phyloP scores from a whole-genome alignment of 257 asterid species.

The Solanum etuberosum region DNA sequence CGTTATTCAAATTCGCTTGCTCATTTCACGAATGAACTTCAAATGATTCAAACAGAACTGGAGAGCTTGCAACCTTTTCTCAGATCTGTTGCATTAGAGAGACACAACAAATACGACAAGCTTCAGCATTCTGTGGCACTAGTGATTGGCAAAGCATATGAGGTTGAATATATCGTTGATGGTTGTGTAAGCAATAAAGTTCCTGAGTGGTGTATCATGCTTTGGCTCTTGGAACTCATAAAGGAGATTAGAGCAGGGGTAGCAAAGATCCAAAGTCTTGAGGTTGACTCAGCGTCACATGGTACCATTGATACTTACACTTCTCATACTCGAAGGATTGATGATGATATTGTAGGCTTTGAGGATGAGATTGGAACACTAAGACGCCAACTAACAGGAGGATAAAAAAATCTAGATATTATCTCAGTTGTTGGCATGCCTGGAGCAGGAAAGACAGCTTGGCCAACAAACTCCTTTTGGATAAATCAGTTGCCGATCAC shows the following conservation, averaged over 20 bases:
- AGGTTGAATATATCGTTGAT: slow-evolving; percentile 9
- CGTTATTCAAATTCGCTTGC: not conserved
- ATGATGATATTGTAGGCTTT: not conserved
- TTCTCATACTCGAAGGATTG: not conserved
- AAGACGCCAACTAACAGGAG: fast-evolving
- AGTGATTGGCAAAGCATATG: not conserved
- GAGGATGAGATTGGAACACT: fast-evolving
- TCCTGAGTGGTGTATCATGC: not conserved
- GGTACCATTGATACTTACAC: fast-evolving
- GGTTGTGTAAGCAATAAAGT: not conserved
- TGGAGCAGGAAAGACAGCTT: not conserved
- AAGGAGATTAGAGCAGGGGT: not conserved
- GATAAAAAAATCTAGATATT: not conserved
- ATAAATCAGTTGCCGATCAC: not conserved
- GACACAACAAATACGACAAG: not conserved
- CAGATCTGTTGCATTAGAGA: not conserved
- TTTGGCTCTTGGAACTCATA: not conserved
- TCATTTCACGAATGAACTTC: not conserved
- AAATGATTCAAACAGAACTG: not conserved
- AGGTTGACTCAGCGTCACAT: not conserved
- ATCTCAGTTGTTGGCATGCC: not conserved
- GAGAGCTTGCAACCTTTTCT: not conserved
- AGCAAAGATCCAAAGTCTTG: not conserved
- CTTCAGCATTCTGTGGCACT: not conserved
- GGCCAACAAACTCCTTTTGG: not conserved